Conservation (phyloP, 371 early-diverging fungal genomes). For the Phascolomyces articulosus region DNA sequence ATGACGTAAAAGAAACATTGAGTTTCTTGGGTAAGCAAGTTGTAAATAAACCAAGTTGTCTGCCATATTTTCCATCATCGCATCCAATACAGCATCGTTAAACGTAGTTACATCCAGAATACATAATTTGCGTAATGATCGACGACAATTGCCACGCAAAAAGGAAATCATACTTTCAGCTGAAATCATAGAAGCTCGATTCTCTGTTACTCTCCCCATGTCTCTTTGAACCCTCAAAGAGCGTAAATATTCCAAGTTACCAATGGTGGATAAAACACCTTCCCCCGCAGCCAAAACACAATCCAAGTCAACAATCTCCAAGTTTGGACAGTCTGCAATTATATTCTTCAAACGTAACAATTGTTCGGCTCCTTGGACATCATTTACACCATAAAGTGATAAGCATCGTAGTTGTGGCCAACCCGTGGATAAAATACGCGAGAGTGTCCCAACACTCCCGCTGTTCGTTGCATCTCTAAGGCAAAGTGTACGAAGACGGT, state of each 20-base stretch:
- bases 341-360: background rate
- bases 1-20: background rate
- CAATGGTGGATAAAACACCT: background rate
- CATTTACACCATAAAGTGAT: background rate
- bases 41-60: background rate
- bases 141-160: background rate
- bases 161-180: background rate
- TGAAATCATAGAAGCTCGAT: background rate
- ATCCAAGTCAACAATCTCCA: background rate
- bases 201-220: too few species aligned
- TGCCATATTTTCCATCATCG: background rate
- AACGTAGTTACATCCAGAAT: background rate
- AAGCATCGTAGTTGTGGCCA: background rate
- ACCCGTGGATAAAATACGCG: background rate
- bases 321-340: background rate
- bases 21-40: background rate
- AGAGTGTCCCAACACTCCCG: background rate
- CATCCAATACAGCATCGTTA: slow-evolving; percentile 1
- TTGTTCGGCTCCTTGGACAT: background rate
- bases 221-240: background rate
- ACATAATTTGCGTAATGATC: background rate
- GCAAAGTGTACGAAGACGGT: background rate
- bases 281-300: background rate
- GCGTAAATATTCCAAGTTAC: background rate
- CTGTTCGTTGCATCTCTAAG: background rate